Evolutionary conservation across 331 rosid species (phyloP).

Genomic region (Saraca asoca): DNA sequence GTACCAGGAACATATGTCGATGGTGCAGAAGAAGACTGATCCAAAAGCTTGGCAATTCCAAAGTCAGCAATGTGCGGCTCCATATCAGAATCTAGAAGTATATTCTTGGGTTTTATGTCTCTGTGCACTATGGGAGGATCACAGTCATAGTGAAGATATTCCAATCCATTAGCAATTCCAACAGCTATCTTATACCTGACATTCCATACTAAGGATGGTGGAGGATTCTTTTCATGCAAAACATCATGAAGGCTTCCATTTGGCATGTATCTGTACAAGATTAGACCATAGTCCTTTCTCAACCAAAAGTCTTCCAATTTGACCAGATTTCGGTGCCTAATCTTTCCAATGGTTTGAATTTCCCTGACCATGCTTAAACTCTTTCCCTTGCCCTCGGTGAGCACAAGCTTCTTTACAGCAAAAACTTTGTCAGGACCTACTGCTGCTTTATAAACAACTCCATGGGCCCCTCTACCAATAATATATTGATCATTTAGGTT

Average conservation of each 20-base stretch:
- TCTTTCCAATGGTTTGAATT: conserved; percentile 55
- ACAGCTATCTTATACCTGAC: conserved; percentile 64
- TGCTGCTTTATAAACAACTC: conserved; percentile 69
- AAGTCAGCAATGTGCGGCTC: too few species aligned
- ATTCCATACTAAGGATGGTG: conserved; percentile 54
- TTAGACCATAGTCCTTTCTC: conserved; percentile 55
- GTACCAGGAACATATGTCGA: conserved; percentile 62
- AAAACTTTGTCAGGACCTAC: conserved; percentile 43
- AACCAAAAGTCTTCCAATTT: conserved; percentile 66
- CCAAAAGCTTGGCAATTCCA: conserved; percentile 73
- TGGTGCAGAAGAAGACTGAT: conserved; percentile 47
- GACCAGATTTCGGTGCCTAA: conserved; percentile 78
- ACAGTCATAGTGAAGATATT: conserved; percentile 80
- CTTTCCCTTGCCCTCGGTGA: conserved; percentile 44
- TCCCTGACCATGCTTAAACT: conserved; percentile 64
- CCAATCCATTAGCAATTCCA: conserved; percentile 77
- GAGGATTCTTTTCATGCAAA: conserved; percentile 57
- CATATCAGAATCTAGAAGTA: conserved; percentile 79
- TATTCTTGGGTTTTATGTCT: conserved; percentile 83
- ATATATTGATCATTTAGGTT: conserved; percentile 53
- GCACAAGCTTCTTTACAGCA: conserved; percentile 74
- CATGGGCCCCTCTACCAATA: conserved; percentile 84
- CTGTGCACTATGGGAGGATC: conserved; percentile 78
- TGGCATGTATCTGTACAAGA: conserved; percentile 66
- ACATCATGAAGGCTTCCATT: conserved; percentile 89